These are phyloP conservation scores for Cyclostephanos tholiformis DNA, from an alignment of 108 stramenopile genomes.

Conservation along the genomic window DNA sequence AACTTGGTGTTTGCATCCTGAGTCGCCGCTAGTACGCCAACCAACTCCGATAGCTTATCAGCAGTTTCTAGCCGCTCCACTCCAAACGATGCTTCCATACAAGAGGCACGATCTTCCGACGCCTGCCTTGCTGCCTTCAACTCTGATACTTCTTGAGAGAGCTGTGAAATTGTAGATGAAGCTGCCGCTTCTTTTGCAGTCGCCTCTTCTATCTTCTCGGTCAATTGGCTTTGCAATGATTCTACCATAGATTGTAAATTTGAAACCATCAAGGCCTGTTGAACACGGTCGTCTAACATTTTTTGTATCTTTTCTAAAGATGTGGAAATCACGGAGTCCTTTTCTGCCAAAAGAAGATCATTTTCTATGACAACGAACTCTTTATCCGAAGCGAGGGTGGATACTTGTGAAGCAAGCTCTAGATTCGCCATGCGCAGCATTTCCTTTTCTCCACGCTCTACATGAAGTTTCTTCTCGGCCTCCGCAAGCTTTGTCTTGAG, in stretches of 20 bases:
- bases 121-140: no score
- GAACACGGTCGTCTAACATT: no score
- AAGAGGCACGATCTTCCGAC: no score
- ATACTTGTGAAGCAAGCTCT: conserved; percentile 46
- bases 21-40: no score
- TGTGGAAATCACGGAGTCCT: conserved; percentile 29
- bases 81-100: no score
- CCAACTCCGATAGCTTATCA: no score
- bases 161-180: no score
- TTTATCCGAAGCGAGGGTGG: conserved; percentile 40
- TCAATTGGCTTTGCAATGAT: conserved; percentile 25
- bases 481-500: conserved; percentile 37
- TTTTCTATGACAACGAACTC: conserved; percentile 44
- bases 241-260: conserved; percentile 28
- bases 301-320: conserved; percentile 37
- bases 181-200: no score
- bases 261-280: conserved; percentile 15
- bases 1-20: no score
- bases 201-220: conserved; percentile 9
- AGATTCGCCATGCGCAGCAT: conserved; percentile 45
- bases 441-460: conserved; percentile 45
- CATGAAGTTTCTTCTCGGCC: conserved; percentile 22
- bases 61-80: no score
- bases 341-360: conserved; percentile 39
- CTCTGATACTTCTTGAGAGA: no score